phyloP scores from a whole-genome alignment of 179 eudicot species.

The Patellifolia procumbens region DNA sequence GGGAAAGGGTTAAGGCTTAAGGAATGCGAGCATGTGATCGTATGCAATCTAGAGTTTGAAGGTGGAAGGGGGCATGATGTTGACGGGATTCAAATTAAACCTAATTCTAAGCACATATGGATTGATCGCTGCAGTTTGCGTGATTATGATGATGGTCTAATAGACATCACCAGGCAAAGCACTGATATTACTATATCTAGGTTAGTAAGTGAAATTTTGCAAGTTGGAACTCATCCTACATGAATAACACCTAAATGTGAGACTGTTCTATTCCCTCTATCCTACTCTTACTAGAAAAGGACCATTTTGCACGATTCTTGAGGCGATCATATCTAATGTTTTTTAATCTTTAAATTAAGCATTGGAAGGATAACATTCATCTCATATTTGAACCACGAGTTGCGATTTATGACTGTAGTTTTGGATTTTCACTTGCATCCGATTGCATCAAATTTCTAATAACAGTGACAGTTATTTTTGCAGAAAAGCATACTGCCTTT shows the following conservation, averaged over 20 bases:
- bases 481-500: neutral
- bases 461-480: neutral
- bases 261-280: neutral
- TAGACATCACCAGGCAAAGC: slow-evolving; percentile 77
- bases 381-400: neutral
- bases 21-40: slow-evolving; percentile 85
- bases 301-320: neutral
- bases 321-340: neutral
- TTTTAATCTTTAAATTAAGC: neutral
- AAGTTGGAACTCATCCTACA: neutral
- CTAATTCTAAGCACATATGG: slow-evolving; percentile 89
- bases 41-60: slow-evolving; percentile 80
- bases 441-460: neutral
- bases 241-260: too few relatives aligned
- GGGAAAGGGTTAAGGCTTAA: slow-evolving; percentile 84
- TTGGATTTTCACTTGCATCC: neutral
- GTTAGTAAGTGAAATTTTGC: slow-evolving; percentile 39
- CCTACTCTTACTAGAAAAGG: neutral
- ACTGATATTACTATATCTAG: slow-evolving; percentile 86
- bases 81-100: slow-evolving; percentile 88
- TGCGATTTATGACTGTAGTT: too few relatives aligned
- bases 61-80: slow-evolving; percentile 84
- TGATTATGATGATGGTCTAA: slow-evolving; percentile 81
- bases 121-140: slow-evolving; percentile 79
- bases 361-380: neutral